Conservation (phyloP, 1,284 basidiomycete species). For the Ceratobasidium sp. region DNA sequence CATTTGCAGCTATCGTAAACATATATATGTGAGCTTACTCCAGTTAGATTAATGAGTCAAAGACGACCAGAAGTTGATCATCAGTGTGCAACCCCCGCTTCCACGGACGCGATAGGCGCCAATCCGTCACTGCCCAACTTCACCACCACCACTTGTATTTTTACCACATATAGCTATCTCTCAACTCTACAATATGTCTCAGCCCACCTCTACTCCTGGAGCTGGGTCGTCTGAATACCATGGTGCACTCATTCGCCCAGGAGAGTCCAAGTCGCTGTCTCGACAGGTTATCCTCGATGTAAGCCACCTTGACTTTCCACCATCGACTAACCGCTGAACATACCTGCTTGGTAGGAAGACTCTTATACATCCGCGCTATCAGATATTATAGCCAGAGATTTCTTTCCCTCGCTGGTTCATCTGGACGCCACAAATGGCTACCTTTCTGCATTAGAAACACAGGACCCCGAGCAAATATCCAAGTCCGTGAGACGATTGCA, state of each 20-base stretch:
- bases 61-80: too few species aligned
- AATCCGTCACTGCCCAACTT: neutral
- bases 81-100: too few species aligned
- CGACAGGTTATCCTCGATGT: conserved; percentile 74
- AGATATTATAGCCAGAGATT: conserved; percentile 94
- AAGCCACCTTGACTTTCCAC: conserved; percentile 5
- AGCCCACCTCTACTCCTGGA: neutral
- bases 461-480: conserved; percentile 77
- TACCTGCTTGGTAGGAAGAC: conserved; percentile 68
- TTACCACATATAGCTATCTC: neutral
- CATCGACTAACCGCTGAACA: conserved; percentile 33
- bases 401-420: conserved; percentile 92
- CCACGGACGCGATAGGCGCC: conserved; percentile 25
- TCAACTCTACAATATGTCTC: neutral
- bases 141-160: conserved; percentile 22
- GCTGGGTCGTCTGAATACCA: conserved; percentile 31
- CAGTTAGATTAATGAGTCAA: too few species aligned
- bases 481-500: conserved; percentile 78
- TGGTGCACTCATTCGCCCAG: conserved; percentile 21
- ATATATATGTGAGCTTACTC: too few species aligned
- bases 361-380: conserved; percentile 94
- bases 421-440: conserved; percentile 88
- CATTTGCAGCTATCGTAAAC: too few species aligned
- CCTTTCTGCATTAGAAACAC: conserved; percentile 76
- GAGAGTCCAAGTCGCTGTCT: conserved; percentile 36